Conservation (phyloP, 1,284 basidiomycete genomes). For the Cystobasidium sp. region DNA sequence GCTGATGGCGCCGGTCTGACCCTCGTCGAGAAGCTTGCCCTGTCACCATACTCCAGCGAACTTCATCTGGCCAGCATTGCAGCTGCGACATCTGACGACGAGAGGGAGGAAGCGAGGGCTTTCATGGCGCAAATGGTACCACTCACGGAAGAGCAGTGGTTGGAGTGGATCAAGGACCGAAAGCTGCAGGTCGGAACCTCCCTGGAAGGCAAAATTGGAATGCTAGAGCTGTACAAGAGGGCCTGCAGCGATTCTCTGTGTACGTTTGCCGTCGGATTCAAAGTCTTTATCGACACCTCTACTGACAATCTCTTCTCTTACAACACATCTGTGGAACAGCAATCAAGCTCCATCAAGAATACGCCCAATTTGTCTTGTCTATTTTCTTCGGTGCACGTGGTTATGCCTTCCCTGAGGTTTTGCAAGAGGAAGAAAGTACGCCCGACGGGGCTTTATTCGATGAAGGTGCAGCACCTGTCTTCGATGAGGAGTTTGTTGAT, state of each 20-base stretch:
- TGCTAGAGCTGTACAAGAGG: slow-evolving; percentile 49
- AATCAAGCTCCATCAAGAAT: slow-evolving; percentile 45
- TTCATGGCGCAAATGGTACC: slow-evolving; percentile 39
- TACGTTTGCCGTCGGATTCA: slow-evolving; percentile 22
- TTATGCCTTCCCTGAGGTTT: slow-evolving; percentile 28
- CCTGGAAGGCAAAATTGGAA: slow-evolving; percentile 43
- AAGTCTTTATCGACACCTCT: not conserved
- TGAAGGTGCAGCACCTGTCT: slow-evolving; percentile 37
- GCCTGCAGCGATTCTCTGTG: slow-evolving; percentile 46
- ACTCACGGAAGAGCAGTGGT: slow-evolving; percentile 42
- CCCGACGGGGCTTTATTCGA: slow-evolving; percentile 41
- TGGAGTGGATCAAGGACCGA: slow-evolving; percentile 46
- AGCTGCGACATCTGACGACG: slow-evolving; percentile 33
- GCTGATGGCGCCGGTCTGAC: not conserved
- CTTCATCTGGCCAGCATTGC: slow-evolving; percentile 45
- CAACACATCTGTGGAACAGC: slow-evolving; percentile 28
- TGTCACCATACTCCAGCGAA: slow-evolving; percentile 40
- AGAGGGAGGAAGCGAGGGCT: slow-evolving; percentile 36
- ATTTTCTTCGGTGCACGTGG: slow-evolving; percentile 47
- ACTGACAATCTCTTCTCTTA: not conserved
- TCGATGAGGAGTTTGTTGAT: slow-evolving; percentile 47
- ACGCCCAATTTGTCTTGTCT: slow-evolving; percentile 44
- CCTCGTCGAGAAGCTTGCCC: slow-evolving; percentile 41
- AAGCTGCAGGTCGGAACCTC: slow-evolving; percentile 27
- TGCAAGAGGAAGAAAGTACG: slow-evolving; percentile 40